phyloP scores from a whole-genome alignment of 164 flowering plant species.

The Liriodendron chinense region DNA sequence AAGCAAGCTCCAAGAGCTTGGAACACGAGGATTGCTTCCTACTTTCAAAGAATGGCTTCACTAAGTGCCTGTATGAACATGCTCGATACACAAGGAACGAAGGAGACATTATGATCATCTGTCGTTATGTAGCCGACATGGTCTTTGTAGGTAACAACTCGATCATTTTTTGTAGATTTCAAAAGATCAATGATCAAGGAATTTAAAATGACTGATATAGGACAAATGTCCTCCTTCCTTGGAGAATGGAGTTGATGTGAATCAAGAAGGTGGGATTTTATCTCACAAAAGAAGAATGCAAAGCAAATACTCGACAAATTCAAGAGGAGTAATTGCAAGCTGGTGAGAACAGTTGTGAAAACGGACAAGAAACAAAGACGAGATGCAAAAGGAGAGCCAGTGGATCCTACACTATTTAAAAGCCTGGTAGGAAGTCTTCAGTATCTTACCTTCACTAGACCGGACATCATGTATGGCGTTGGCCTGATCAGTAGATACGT shows the following conservation, averaged over 20 bases:
- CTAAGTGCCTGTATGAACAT: not conserved
- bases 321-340: not conserved
- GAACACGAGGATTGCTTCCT: not conserved
- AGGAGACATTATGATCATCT: not conserved
- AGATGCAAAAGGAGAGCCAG: not conserved
- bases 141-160: not conserved
- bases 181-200: not conserved
- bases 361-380: not conserved
- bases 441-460: not conserved
- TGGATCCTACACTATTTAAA: not conserved
- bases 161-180: not conserved
- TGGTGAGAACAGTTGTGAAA: not conserved
- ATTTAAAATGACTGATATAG: not conserved
- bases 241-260: not conserved
- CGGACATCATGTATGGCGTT: not conserved
- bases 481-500: slow-evolving; percentile 1
- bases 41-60: not conserved
- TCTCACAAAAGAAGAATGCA: slow-evolving; percentile 2
- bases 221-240: not conserved
- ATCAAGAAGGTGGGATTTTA: not conserved
- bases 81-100: not conserved
- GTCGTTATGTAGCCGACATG: not conserved
- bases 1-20: not conserved
- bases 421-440: not conserved
- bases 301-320: not conserved